phyloP scores from a whole-genome alignment of 208 protist species.

The Herpetomonas muscarum region DNA sequence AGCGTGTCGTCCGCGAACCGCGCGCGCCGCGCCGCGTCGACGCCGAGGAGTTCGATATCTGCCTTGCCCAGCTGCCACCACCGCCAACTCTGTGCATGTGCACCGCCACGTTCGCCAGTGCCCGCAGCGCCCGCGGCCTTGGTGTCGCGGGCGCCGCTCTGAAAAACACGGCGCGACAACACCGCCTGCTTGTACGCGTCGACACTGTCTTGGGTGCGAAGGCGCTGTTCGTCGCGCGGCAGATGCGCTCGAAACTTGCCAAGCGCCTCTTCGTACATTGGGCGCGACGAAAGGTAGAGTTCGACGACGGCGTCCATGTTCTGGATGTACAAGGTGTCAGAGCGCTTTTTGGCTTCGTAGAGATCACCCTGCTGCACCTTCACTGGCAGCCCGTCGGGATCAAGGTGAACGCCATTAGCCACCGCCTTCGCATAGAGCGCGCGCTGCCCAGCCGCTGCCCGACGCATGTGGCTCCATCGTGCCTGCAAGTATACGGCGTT shows the following conservation, averaged over 20 bases:
- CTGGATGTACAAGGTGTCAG: slow-evolving; percentile 16
- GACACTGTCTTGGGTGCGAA: slow-evolving; percentile 20
- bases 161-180: too few relatives aligned
- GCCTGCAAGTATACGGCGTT: slow-evolving; percentile 19
- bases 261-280: slow-evolving; percentile 32
- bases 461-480: slow-evolving; percentile 8
- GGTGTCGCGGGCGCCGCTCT: too few relatives aligned
- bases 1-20: slow-evolving; percentile 58
- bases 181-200: slow-evolving; percentile 14
- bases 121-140: too few relatives aligned
- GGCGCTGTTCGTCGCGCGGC: slow-evolving; percentile 33
- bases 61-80: slow-evolving; percentile 12
- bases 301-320: slow-evolving; percentile 48
- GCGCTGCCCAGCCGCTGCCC: background rate
- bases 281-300: slow-evolving; percentile 25
- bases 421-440: background rate
- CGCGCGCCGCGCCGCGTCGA: slow-evolving; percentile 32
- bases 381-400: background rate
- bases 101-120: background rate
- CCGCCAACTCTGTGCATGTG: too few relatives aligned
- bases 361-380: background rate
- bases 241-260: slow-evolving; percentile 33
- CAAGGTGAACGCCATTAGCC: background rate
- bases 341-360: slow-evolving; percentile 1
- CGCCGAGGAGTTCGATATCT: slow-evolving; percentile 38